A percentile compares a stretch with the other conserved stretches of the same genome.
Conservation (phyloP, 1,139 yeast genomes). For the Pichia kudriavzevii region DNA sequence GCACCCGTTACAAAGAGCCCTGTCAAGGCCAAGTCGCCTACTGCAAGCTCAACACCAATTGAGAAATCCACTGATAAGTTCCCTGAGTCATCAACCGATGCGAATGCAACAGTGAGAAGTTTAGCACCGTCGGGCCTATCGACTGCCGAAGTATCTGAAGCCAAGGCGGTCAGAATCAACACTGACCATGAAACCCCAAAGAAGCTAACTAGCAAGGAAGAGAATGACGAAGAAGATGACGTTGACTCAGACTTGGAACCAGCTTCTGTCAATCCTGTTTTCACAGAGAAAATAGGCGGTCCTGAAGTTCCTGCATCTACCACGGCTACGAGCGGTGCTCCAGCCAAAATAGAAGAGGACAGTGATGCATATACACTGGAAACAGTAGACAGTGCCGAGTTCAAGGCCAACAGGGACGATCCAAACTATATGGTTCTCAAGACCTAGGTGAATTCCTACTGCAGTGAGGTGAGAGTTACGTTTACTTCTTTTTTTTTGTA, state of each 20-base stretch:
- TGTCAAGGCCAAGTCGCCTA: background rate
- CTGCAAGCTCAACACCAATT: no score
- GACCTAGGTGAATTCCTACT: no score
- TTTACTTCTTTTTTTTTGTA: no score
- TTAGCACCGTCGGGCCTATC: conserved; percentile 2
- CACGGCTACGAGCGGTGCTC: conserved; percentile 5
- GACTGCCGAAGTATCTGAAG: conserved; percentile 11
- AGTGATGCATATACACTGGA: conserved; percentile 39
- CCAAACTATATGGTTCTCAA: conserved; percentile 48
- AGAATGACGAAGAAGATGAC: conserved; percentile 10
- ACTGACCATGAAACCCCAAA: conserved; percentile 5
- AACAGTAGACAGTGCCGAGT: conserved; percentile 45
- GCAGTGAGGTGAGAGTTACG: no score
- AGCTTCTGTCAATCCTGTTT: conserved; percentile 11
- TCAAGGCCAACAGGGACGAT: conserved; percentile 36
- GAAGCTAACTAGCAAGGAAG: conserved; percentile 1
- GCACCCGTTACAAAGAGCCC: conserved; percentile 3
- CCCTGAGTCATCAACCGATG: no score
- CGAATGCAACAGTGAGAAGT: conserved; percentile 12
- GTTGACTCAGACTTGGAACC: conserved; percentile 13
- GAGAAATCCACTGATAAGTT: no score
- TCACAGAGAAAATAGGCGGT: conserved; percentile 15
- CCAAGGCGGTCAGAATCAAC: conserved; percentile 8
- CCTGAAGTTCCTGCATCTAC: conserved; percentile 5
- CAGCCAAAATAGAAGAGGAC: background rate